Percentiles rank a stretch among this genome's conserved stretches.
Evolutionary conservation across 257 asterid genomes (phyloP).

Genomic region (Petrea volubilis): DNA sequence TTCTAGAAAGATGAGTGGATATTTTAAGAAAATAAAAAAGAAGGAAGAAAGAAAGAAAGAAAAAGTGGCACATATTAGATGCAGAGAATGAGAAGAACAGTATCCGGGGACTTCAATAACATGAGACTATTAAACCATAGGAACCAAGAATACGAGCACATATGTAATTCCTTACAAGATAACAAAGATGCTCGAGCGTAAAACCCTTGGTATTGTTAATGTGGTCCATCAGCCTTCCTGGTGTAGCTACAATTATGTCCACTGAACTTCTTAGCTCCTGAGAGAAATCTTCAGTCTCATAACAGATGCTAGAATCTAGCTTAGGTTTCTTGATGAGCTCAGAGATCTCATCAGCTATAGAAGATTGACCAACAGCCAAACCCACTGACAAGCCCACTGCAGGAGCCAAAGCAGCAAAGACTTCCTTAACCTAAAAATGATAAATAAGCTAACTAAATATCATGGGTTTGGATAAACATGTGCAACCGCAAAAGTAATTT

Average conservation of each 20-base stretch:
- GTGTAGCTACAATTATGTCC: slow-evolving; percentile 95
- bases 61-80: neutral
- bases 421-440: slow-evolving; percentile 76
- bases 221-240: slow-evolving; percentile 95
- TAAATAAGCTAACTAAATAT: neutral
- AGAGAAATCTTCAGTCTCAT: slow-evolving; percentile 46
- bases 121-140: neutral
- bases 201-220: slow-evolving; percentile 86
- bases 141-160: neutral
- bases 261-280: slow-evolving; percentile 63
- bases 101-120: neutral
- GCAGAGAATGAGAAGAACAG: neutral
- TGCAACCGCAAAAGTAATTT: neutral
- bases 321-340: slow-evolving; percentile 72
- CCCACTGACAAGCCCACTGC: slow-evolving; percentile 97
- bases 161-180: slow-evolving; percentile 66
- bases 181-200: slow-evolving; percentile 84
- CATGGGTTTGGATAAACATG: neutral
- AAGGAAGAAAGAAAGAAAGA: neutral
- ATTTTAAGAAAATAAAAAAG: neutral
- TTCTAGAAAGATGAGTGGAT: no score
- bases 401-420: slow-evolving; percentile 76
- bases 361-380: slow-evolving; percentile 95
- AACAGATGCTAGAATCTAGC: slow-evolving; percentile 44
- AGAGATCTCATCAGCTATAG: slow-evolving; percentile 83